These are phyloP conservation scores for Eucalyptus sp. DNA, from an alignment of 345 rosid species.

Conservation along the genomic window DNA sequence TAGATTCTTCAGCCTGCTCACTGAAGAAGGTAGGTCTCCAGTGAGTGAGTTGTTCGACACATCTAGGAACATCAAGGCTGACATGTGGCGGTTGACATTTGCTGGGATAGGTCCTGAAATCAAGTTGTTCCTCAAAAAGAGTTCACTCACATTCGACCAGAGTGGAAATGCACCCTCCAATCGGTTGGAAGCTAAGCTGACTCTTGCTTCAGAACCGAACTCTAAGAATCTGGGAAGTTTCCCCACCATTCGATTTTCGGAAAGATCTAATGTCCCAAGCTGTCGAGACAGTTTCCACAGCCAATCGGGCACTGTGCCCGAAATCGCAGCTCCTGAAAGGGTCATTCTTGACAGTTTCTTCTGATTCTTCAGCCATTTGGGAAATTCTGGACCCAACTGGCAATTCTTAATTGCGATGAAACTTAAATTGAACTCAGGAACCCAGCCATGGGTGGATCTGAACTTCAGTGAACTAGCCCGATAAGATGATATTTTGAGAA, in stretches of 20 bases:
- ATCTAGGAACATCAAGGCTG: neutral
- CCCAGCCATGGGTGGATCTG: neutral
- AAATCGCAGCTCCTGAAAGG: neutral
- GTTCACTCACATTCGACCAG: neutral
- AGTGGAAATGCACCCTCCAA: slow-evolving; percentile 1
- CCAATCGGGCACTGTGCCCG: slow-evolving; percentile 2
- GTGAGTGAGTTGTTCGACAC: neutral
- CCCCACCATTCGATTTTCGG: slow-evolving; percentile 1
- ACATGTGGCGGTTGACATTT: neutral
- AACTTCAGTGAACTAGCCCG: neutral
- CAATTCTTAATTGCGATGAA: neutral
- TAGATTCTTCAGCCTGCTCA: neutral
- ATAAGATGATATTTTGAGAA: neutral
- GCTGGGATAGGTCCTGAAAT: neutral
- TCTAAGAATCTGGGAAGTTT: neutral
- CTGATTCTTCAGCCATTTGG: slow-evolving; percentile 13
- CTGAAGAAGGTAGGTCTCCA: neutral
- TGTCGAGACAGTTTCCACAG: neutral
- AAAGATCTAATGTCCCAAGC: neutral
- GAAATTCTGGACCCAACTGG: slow-evolving; percentile 4
- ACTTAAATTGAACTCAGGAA: neutral
- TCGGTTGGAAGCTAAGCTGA: neutral
- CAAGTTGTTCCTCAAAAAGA: neutral
- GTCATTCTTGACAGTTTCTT: neutral
- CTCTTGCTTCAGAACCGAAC: neutral